Evolutionary conservation across 2,329 filamentous ascomycete species (phyloP).

Genomic region (Botrytis galanthina): DNA sequence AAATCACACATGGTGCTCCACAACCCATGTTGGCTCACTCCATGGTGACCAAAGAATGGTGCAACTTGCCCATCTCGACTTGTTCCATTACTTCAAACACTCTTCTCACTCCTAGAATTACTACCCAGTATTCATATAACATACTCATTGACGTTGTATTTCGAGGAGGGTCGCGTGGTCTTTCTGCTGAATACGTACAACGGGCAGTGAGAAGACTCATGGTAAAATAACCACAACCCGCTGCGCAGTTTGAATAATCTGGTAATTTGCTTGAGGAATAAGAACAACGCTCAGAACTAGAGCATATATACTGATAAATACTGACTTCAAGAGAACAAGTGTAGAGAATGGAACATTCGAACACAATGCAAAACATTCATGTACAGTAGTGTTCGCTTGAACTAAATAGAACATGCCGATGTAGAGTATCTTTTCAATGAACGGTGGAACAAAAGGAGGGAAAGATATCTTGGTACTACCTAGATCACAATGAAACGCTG

Average conservation of each 20-base stretch:
- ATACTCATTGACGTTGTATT: not conserved
- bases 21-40: not conserved
- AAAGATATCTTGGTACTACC: not conserved
- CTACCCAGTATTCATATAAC: not conserved
- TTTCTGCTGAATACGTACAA: not conserved
- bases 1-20: not conserved
- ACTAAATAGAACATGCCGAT: not conserved
- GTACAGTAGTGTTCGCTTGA: slow-evolving; percentile 12
- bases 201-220: not conserved
- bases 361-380: not conserved
- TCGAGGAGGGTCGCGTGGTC: not conserved
- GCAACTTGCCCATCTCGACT: not conserved
- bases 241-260: not conserved
- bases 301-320: not conserved
- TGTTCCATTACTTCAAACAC: not conserved
- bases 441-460: not conserved
- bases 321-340: not conserved
- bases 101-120: not conserved
- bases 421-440: not conserved
- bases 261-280: not conserved
- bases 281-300: not conserved
- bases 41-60: not conserved
- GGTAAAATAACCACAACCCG: not conserved
- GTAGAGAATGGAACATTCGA: not conserved
- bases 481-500: not conserved